These are phyloP conservation scores for Macrolepiota albuminosa DNA, from an alignment of 768 basidiomycete species.

Conservation along the genomic window DNA sequence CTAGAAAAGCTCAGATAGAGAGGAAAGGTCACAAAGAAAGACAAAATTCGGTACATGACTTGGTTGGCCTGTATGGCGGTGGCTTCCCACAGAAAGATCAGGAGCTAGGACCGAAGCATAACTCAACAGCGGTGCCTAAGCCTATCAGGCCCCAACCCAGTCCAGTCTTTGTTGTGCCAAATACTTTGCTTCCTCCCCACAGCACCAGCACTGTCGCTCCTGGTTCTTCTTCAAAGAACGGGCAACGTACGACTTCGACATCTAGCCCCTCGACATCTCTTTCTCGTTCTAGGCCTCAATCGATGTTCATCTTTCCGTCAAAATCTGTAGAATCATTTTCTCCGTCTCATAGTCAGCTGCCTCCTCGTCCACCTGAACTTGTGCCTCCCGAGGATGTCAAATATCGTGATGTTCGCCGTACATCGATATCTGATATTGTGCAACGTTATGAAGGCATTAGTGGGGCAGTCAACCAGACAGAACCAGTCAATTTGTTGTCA, in stretches of 20 bases:
- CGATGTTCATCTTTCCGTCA: slow-evolving; percentile 71
- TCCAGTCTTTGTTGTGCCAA: not conserved
- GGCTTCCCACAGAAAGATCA: slow-evolving; percentile 41
- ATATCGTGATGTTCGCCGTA: slow-evolving; percentile 47
- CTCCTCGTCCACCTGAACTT: slow-evolving; percentile 28
- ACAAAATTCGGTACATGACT: slow-evolving; percentile 80
- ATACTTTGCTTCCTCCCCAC: slow-evolving; percentile 9
- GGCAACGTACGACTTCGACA: not conserved
- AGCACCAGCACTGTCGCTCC: not conserved
- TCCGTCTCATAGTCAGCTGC: slow-evolving; percentile 16
- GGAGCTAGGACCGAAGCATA: slow-evolving; percentile 15
- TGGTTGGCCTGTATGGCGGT: slow-evolving; percentile 77
- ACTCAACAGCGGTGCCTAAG: not conserved
- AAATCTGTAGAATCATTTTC: slow-evolving; percentile 37
- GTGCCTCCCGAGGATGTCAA: slow-evolving; percentile 43
- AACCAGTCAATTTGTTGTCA: slow-evolving; percentile 23
- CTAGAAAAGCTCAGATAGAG: slow-evolving; percentile 21
- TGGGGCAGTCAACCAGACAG: slow-evolving; percentile 26
- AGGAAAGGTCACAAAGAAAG: slow-evolving; percentile 43
- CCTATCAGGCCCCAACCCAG: slow-evolving; percentile 2
- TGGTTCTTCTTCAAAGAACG: not conserved
- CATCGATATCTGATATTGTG: slow-evolving; percentile 85
- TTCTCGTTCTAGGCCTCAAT: slow-evolving; percentile 66
- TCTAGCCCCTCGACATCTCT: slow-evolving; percentile 24
- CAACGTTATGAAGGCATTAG: slow-evolving; percentile 74